A percentile compares a stretch with the other conserved stretches of the same genome.
Conservation (phyloP, 1,284 basidiomycete species). For the Gomphus bonarii region DNA sequence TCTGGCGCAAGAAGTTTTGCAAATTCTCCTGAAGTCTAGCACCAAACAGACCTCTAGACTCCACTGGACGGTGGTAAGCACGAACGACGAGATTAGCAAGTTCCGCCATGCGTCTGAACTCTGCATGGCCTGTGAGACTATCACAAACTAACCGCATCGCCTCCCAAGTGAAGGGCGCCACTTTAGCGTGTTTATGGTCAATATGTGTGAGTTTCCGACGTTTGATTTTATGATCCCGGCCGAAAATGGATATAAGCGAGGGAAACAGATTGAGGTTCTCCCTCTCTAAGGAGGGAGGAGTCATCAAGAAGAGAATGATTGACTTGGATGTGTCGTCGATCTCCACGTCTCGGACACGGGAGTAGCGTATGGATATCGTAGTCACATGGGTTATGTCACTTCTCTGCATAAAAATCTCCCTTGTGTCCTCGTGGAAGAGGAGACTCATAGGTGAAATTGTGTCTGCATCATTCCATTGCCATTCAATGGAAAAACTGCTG, state of each 20-base stretch:
- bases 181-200: slow-evolving; percentile 35
- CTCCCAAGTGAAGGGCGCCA: slow-evolving; percentile 40
- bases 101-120: slow-evolving; percentile 31
- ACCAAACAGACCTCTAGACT: slow-evolving; percentile 33
- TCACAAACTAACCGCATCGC: slow-evolving; percentile 38
- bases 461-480: slow-evolving; percentile 24
- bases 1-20: slow-evolving; percentile 23
- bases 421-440: slow-evolving; percentile 56
- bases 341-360: slow-evolving; percentile 30
- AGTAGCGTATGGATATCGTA: slow-evolving; percentile 34
- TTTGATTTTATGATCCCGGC: not conserved
- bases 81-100: slow-evolving; percentile 28
- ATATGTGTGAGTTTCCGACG: slow-evolving; percentile 45
- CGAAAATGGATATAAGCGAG: no score
- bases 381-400: slow-evolving; percentile 38
- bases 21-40: slow-evolving; percentile 24
- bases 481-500: slow-evolving; percentile 43
- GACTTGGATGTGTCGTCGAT: slow-evolving; percentile 18
- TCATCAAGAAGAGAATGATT: not conserved
- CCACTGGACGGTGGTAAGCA: slow-evolving; percentile 29
- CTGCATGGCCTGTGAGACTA: slow-evolving; percentile 21
- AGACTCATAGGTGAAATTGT: not conserved
- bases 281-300: not conserved
- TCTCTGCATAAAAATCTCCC: slow-evolving; percentile 51
- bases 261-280: no score